Evolutionary conservation across 495 filamentous ascomycete species (phyloP).

Genomic region (Penicillium cataractarum): DNA sequence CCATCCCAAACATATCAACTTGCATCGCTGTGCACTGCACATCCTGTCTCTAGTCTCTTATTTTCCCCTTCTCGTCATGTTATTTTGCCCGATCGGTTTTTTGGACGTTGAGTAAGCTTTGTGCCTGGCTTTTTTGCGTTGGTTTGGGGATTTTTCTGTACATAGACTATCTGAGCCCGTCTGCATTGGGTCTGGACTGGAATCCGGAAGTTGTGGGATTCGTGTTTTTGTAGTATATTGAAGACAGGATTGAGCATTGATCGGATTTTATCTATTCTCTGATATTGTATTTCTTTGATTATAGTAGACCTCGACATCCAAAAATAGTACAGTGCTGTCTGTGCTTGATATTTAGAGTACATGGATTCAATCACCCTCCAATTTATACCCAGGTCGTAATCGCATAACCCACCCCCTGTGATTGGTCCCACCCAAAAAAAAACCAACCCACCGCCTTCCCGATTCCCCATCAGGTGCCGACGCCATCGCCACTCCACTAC

Average conservation of each 20-base stretch:
- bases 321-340: too few species aligned
- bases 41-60: conserved; percentile 2
- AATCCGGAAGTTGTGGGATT: not conserved
- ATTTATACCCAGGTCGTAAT: too few species aligned
- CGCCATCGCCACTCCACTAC: not conserved
- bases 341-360: too few species aligned
- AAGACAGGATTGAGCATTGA: not conserved
- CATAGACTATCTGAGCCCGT: conserved; percentile 20
- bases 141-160: conserved; percentile 11
- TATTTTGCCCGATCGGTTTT: not conserved
- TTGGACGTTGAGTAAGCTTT: too few species aligned
- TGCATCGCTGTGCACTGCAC: not conserved
- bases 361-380: too few species aligned
- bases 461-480: not conserved
- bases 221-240: conserved; percentile 26
- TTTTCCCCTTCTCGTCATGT: conserved; percentile 3
- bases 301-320: too few species aligned
- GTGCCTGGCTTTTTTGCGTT: conserved; percentile 5
- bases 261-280: not conserved
- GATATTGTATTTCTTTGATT: too few species aligned
- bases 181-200: not conserved
- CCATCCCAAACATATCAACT: not conserved
- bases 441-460: too few species aligned
- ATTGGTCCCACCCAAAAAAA: not conserved
- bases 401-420: not conserved